phyloP scores from a whole-genome alignment of 2,329 filamentous ascomycete species.

The Neopestalotiopsis sp. region DNA sequence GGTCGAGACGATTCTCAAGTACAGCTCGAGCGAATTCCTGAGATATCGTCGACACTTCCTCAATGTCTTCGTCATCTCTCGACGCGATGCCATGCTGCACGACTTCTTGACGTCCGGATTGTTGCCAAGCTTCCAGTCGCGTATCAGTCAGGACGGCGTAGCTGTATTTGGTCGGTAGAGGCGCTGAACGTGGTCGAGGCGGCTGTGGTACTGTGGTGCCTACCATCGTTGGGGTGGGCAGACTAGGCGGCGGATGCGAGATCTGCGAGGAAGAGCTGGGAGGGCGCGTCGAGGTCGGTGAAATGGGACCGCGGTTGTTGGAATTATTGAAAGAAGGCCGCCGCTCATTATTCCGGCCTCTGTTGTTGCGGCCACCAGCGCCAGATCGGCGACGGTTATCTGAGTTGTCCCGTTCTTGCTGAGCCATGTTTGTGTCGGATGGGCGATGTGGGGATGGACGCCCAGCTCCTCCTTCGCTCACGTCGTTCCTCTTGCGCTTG shows the following conservation, averaged over 20 bases:
- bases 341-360: slow-evolving; percentile 51
- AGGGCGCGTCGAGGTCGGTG: slow-evolving; percentile 41
- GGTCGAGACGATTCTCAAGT: slow-evolving; percentile 70
- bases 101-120: slow-evolving; percentile 69
- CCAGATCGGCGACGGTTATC: slow-evolving; percentile 49
- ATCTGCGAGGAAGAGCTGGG: slow-evolving; percentile 44
- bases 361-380: slow-evolving; percentile 51
- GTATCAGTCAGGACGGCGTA: slow-evolving; percentile 80
- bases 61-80: slow-evolving; percentile 69
- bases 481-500: slow-evolving; percentile 65
- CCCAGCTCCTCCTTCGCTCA: slow-evolving; percentile 52
- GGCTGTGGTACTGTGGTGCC: slow-evolving; percentile 25
- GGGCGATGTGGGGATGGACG: slow-evolving; percentile 69
- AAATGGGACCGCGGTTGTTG: slow-evolving; percentile 34
- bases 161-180: slow-evolving; percentile 58
- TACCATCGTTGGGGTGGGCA: slow-evolving; percentile 33
- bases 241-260: slow-evolving; percentile 30
- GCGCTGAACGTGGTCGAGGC: slow-evolving; percentile 31
- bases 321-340: slow-evolving; percentile 50
- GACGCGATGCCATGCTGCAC: slow-evolving; percentile 69
- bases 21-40: slow-evolving; percentile 85
- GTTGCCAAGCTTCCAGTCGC: slow-evolving; percentile 70
- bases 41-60: slow-evolving; percentile 74
- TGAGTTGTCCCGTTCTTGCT: slow-evolving; percentile 60
- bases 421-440: slow-evolving; percentile 58